phyloP scores from a whole-genome alignment of 805 yeast species.

The Pichia membranifaciens region DNA sequence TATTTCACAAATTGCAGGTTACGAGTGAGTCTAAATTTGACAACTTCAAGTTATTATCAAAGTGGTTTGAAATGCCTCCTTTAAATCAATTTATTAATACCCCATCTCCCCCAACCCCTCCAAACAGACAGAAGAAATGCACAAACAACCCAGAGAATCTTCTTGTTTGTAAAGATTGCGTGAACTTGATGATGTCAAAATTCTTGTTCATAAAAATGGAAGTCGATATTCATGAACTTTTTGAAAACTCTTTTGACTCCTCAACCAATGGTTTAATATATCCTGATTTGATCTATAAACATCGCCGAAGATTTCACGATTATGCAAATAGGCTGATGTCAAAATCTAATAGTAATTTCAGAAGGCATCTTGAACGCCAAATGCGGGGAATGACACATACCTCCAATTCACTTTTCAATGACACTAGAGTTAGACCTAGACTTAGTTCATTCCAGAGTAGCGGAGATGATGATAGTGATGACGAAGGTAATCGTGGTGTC shows the following conservation, averaged over 20 bases:
- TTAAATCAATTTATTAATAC: conserved; percentile 29
- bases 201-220: conserved; percentile 27
- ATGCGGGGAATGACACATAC: background rate
- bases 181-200: conserved; percentile 25
- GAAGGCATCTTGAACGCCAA: conserved; percentile 1
- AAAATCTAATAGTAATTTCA: conserved; percentile 1
- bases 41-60: conserved; percentile 25
- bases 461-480: background rate
- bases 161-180: conserved; percentile 27
- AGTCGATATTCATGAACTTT: conserved; percentile 26
- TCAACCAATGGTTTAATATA: conserved; percentile 7
- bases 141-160: conserved; percentile 30
- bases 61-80: conserved; percentile 35
- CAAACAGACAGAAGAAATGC: conserved; percentile 20
- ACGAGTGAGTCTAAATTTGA: conserved; percentile 25
- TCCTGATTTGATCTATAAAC: conserved; percentile 28
- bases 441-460: too few species aligned
- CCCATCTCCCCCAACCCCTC: conserved; percentile 33
- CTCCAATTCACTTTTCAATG: too few species aligned
- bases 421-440: too few species aligned
- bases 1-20: conserved; percentile 24
- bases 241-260: background rate
- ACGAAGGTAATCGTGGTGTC: too few species aligned
- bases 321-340: conserved; percentile 5
- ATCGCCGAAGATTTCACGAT: conserved; percentile 22